Evolutionary conservation across 2,329 filamentous ascomycete species (phyloP).

Genomic region (Sporothrix mexicana): DNA sequence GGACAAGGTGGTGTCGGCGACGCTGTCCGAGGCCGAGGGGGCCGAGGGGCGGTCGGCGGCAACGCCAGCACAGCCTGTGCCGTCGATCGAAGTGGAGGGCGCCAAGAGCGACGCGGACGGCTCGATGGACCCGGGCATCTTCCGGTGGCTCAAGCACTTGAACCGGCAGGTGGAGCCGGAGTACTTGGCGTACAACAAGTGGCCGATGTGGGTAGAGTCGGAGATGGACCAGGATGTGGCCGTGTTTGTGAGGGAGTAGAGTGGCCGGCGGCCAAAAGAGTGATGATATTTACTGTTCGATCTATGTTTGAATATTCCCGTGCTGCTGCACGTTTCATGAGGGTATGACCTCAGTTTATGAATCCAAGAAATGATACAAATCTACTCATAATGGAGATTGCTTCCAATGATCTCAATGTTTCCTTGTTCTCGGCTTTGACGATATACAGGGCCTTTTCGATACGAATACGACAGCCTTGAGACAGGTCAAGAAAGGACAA

Average conservation of each 20-base stretch:
- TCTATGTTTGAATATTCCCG: neutral
- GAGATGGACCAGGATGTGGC: conserved; percentile 54
- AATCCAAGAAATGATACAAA: too few relatives aligned
- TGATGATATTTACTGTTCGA: neutral
- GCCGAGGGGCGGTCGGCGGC: conserved; percentile 3
- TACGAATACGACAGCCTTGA: too few relatives aligned
- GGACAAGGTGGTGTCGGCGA: conserved; percentile 20
- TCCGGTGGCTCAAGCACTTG: conserved; percentile 58
- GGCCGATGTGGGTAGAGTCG: conserved; percentile 61
- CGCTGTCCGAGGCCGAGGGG: neutral
- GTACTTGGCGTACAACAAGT: conserved; percentile 55
- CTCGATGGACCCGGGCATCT: conserved; percentile 52
- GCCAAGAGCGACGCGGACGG: conserved; percentile 40
- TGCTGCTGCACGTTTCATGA: neutral
- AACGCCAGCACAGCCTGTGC: neutral
- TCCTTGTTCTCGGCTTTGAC: too few relatives aligned
- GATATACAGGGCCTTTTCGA: too few relatives aligned
- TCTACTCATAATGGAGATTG: too few relatives aligned
- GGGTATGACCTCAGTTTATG: too few relatives aligned
- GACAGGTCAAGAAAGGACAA: neutral
- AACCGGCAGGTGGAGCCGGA: conserved; percentile 55
- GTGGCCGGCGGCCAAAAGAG: too few relatives aligned
- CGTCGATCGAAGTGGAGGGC: conserved; percentile 25
- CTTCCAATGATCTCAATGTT: too few relatives aligned
- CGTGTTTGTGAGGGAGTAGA: conserved; percentile 51